Percentiles rank a stretch among this genome's conserved stretches.
These are phyloP conservation scores for Monilinia fructicola DNA, from an alignment of 2,329 filamentous ascomycete species.

Conservation along the genomic window DNA sequence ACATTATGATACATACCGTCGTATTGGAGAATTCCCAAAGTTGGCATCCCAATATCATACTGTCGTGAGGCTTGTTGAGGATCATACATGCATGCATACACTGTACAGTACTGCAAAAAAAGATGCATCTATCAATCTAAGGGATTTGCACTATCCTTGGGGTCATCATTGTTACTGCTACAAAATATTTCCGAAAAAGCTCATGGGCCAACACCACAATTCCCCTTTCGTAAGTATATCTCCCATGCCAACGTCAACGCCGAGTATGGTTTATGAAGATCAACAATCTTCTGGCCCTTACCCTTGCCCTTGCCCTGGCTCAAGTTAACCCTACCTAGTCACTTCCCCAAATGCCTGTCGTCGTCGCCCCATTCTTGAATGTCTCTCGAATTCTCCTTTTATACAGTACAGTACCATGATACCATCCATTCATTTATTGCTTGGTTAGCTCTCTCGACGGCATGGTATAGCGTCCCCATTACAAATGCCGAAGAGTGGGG, in stretches of 20 bases:
- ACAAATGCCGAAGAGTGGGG: slow-evolving; percentile 15
- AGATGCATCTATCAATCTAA: slow-evolving; percentile 6
- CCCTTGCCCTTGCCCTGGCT: not conserved
- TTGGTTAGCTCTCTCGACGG: not conserved
- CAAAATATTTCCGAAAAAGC: not conserved
- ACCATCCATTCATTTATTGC: not conserved
- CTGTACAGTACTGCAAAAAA: not conserved
- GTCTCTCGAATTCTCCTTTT: slow-evolving; percentile 4
- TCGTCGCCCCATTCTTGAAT: slow-evolving; percentile 9
- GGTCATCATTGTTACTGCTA: slow-evolving; percentile 8
- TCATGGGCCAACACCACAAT: slow-evolving; percentile 10
- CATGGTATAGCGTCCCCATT: not conserved
- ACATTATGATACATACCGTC: not conserved
- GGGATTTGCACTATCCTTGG: slow-evolving; percentile 13
- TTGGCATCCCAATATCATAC: not conserved
- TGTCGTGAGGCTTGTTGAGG: not conserved
- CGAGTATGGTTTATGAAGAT: slow-evolving; percentile 16
- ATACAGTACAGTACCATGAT: too few relatives aligned
- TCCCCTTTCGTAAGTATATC: not conserved
- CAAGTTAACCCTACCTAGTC: not conserved
- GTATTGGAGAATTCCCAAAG: not conserved
- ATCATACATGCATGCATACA: not conserved
- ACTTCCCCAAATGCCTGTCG: slow-evolving; percentile 1
- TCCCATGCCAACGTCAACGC: slow-evolving; percentile 14
- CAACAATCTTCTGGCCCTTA: not conserved